A percentile compares a stretch with the other conserved stretches of the same genome.
phyloP scores from a whole-genome alignment of 2,329 filamentous ascomycete genomes.

The Fusarium keratoplasticum region DNA sequence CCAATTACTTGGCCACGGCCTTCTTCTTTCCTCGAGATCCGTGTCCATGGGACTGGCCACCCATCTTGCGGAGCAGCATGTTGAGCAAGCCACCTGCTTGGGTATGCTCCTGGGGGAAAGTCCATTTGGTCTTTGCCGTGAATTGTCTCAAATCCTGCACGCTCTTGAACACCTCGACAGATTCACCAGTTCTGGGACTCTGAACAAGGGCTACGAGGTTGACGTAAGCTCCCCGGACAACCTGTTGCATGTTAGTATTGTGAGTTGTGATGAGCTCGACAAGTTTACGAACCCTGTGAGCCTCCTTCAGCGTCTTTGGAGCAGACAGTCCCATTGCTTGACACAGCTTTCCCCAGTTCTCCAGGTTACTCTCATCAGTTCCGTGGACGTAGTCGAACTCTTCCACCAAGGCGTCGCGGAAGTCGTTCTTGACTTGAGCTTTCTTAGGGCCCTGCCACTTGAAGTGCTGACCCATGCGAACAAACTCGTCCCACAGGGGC shows the following conservation, averaged over 20 bases:
- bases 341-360: slow-evolving; percentile 22
- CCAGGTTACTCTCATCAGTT: not conserved
- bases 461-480: slow-evolving; percentile 5
- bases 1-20: not conserved
- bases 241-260: not conserved
- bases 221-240: slow-evolving; percentile 10
- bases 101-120: slow-evolving; percentile 12
- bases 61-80: slow-evolving; percentile 26
- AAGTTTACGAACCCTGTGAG: slow-evolving; percentile 3
- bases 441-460: not conserved
- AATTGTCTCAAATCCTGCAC: slow-evolving; percentile 7
- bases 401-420: slow-evolving; percentile 6
- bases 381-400: slow-evolving; percentile 27
- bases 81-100: slow-evolving; percentile 14
- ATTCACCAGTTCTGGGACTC: not conserved
- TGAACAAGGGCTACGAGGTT: slow-evolving; percentile 28
- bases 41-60: not conserved
- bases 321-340: slow-evolving; percentile 3
- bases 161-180: slow-evolving; percentile 12
- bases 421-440: not conserved
- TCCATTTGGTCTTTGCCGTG: not conserved
- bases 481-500: slow-evolving; percentile 22
- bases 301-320: slow-evolving; percentile 15
- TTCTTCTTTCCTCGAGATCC: not conserved
- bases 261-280: accelerated